Conservation (phyloP, 2,329 filamentous ascomycete species). For the Coleophoma crateriformis region DNA sequence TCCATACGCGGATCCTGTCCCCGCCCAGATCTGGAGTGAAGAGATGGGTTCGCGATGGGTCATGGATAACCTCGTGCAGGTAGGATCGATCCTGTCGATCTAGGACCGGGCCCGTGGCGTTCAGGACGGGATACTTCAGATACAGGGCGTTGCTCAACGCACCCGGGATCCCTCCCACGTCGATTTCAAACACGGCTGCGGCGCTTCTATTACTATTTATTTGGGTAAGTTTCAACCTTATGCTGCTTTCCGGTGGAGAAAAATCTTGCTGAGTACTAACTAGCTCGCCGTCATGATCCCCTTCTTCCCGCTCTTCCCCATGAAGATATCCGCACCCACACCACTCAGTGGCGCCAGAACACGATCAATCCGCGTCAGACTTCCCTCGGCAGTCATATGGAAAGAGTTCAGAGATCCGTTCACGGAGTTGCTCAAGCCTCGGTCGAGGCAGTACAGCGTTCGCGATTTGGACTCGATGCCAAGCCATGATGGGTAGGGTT, state of each 20-base stretch:
- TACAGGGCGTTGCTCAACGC: constrained; percentile 3
- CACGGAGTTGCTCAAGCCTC: background rate
- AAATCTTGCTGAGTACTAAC: constrained; percentile 2
- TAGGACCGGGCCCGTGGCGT: constrained; percentile 1
- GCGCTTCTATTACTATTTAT: constrained; percentile 6
- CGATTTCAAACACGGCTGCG: background rate
- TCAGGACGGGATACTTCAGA: constrained; percentile 3
- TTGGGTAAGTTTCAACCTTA: background rate
- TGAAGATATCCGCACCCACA: constrained; percentile 5
- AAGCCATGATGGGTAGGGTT: constrained; percentile 6
- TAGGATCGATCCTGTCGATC: constrained; percentile 36
- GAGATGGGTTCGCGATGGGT: constrained; percentile 40
- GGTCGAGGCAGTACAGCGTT: constrained; percentile 11
- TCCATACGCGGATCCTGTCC: constrained; percentile 39
- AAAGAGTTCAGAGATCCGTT: constrained; percentile 11
- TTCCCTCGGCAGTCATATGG: constrained; percentile 1
- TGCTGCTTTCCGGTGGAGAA: background rate
- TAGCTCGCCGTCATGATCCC: constrained; percentile 7
- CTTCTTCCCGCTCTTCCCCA: background rate
- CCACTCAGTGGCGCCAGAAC: constrained; percentile 4
- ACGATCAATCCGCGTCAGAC: constrained; percentile 2
- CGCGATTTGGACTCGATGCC: constrained; percentile 5
- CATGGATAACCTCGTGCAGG: constrained; percentile 42
- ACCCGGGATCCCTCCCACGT: background rate
- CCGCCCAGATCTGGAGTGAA: constrained; percentile 44